phyloP scores from a whole-genome alignment of 2,329 filamentous ascomycete genomes.

The Gliomastix tumulicola region DNA sequence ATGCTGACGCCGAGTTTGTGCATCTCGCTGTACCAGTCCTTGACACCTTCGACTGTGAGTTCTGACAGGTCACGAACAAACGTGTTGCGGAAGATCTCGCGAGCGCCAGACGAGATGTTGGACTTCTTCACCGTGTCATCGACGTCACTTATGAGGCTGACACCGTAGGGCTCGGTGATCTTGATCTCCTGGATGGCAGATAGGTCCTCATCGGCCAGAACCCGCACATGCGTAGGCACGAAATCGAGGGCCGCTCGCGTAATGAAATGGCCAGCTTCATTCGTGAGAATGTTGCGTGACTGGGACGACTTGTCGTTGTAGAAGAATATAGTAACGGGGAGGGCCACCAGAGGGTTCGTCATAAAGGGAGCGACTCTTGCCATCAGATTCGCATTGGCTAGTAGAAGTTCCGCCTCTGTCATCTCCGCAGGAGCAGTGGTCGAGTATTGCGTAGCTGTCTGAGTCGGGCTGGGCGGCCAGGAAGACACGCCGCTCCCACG shows the following conservation, averaged over 20 bases:
- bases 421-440: conserved; percentile 44
- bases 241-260: conserved; percentile 79
- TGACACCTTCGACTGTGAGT: conserved; percentile 78
- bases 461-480: conserved; percentile 33
- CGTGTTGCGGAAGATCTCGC: conserved; percentile 93
- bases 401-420: conserved; percentile 65
- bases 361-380: conserved; percentile 83
- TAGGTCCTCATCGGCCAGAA: conserved; percentile 78
- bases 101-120: conserved; percentile 77
- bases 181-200: conserved; percentile 74
- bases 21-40: conserved; percentile 80
- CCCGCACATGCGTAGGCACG: conserved; percentile 79
- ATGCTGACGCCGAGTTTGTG: conserved; percentile 75
- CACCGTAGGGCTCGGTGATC: conserved; percentile 69
- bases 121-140: conserved; percentile 97
- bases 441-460: conserved; percentile 26
- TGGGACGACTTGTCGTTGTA: conserved; percentile 81
- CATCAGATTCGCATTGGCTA: conserved; percentile 84
- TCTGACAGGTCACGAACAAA: conserved; percentile 83
- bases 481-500: conserved; percentile 29
- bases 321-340: conserved; percentile 87
- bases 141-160: conserved; percentile 95
- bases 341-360: conserved; percentile 69
- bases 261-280: conserved; percentile 83
- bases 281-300: conserved; percentile 77